Base-by-base conservation (phyloP, 1,139 yeast genomes). In the Lodderomyces pseudojiufengensis region DNA sequence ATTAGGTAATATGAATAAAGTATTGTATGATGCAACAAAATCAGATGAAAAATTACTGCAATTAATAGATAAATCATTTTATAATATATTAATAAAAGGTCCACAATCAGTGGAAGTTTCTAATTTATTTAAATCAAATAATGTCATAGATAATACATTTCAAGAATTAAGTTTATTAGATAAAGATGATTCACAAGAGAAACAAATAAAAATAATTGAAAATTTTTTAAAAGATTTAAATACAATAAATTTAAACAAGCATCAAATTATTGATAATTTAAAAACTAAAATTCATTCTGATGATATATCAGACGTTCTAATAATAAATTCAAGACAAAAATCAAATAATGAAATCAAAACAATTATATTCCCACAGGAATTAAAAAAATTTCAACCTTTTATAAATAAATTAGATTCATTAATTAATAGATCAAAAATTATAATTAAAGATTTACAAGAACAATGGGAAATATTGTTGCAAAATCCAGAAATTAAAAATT, bases 301-400 rank as follows among this genome's bases (percentile, higher is more conserved):
- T 57, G 97, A 92, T 54, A 87, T 90, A 35, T 83, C 95, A 0
- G 81, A 84, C 39, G 69, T 83, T 18, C 67, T 92, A 26, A 75
- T 92, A 4, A 63, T 84, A 46, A 84, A 85, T 55, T 78, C 80
- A 46, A 75, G 76, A 36, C 66, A 73, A 24, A 71, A 72, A 40
- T 52, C 73, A 3, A 78, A 78, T 14, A 66, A 70, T 29, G 92
- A 83, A 44, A 71, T 82, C 38, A 72, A 71, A 46, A 63, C 67
- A 21, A 61, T 66, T 25, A 70, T 86, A 14, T 90, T 90, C 55
- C 76, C 80, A 11, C 73, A 76, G 38, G 96, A 88, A 55, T 63
- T 92, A 45, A 76, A 73, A 36, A 92, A 92, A 57, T 92, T 87
- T 54, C 75, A 76, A 27, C 84, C 84, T 0, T 80, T 78, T 47